Base-by-base conservation (phyloP, 306 rosid genomes). In the Calophaca sinica region DNA sequence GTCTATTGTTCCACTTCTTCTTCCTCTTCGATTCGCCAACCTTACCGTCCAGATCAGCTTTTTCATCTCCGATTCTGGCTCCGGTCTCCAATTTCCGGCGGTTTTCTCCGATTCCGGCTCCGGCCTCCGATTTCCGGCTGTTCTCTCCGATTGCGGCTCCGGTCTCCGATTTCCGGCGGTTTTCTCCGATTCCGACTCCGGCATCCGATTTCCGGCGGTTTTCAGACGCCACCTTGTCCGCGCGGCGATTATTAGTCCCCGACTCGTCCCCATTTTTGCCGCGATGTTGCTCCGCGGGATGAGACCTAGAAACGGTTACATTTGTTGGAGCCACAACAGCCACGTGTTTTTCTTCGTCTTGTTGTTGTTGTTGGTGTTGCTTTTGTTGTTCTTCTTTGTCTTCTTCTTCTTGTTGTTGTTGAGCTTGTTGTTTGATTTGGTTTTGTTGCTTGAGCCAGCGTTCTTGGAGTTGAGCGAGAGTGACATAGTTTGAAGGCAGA, bases 401-500 rank as follows among this genome's bases (percentile, higher is more conserved):
- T 10, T 26, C 2, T 6, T 29, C 13, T 10, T 26, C 2, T 6
- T 45, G 7, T 12, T 62, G 7, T 4, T 42, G 68, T 9, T 45
- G 35, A 2, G 60, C 2, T 38, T 38, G 15, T 42, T 58, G 28
- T 9, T 26, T 42, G 12, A 3, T 36, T 70, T 70, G 75, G 33
- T 3, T 9, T 5, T 86, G 60, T 48, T 84, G 83, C n/a, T 74
- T 31, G 52, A 86, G 82, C 92, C 90, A 87, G 2, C 85, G 88
- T 62, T 87, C 85, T 12, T 79, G 82, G 62, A 92, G 98, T 0
- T 87, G 82, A 62, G 36, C 69, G 41, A 90, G 46, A 42, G 86
- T 83, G 74, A 92, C 85, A 51, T 84, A 93, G 76, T 93, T 86
- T 48, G 91, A 26, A 29, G 96, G 93, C 11, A 84, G 53, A 68